A percentile compares a stretch with the other conserved stretches of the same genome.
phyloP scores from a whole-genome alignment of 2,329 filamentous ascomycete genomes.

The Basipetospora chlamydospora region DNA sequence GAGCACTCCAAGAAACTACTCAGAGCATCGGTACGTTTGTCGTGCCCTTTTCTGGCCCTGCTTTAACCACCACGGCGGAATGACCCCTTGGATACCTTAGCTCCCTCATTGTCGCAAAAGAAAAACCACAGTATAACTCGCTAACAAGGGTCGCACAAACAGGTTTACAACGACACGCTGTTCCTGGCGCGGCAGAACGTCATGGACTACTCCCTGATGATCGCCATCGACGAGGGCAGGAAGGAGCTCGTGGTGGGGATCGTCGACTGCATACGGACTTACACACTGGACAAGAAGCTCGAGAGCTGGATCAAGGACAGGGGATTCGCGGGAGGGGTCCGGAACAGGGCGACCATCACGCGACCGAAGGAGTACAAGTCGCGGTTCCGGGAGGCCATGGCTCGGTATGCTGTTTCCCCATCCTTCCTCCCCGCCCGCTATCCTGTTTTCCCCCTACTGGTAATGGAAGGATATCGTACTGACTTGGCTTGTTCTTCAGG shows the following conservation, averaged over 20 bases:
- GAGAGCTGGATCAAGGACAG: constrained; percentile 99
- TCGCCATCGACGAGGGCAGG: constrained; percentile 79
- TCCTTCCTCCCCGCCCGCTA: background rate
- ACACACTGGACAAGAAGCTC: constrained; percentile 99
- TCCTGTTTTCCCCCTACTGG: too few species aligned
- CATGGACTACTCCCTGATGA: constrained; percentile 99
- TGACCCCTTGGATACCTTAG: too few species aligned
- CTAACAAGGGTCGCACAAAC: background rate
- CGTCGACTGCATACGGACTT: constrained; percentile 95
- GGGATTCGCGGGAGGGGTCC: constrained; percentile 60
- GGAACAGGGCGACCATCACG: constrained; percentile 84
- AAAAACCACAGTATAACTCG: too few species aligned
- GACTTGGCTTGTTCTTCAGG: too few species aligned
- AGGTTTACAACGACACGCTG: constrained; percentile 86
- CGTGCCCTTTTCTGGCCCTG: background rate
- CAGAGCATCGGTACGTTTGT: constrained; percentile 52
- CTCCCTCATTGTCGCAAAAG: too few species aligned
- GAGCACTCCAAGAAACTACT: constrained; percentile 94
- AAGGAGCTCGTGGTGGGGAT: constrained; percentile 95
- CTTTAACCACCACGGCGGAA: too few species aligned
- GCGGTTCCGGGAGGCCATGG: constrained; percentile 92
- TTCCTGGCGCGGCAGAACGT: constrained; percentile 92
- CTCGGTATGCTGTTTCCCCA: constrained; percentile 45
- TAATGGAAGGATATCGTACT: too few species aligned
- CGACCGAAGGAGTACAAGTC: constrained; percentile 96